Percentiles rank a stretch among this genome's conserved stretches.
Conservation (phyloP, 345 rosid species). For the Arabidopsis suecica region DNA sequence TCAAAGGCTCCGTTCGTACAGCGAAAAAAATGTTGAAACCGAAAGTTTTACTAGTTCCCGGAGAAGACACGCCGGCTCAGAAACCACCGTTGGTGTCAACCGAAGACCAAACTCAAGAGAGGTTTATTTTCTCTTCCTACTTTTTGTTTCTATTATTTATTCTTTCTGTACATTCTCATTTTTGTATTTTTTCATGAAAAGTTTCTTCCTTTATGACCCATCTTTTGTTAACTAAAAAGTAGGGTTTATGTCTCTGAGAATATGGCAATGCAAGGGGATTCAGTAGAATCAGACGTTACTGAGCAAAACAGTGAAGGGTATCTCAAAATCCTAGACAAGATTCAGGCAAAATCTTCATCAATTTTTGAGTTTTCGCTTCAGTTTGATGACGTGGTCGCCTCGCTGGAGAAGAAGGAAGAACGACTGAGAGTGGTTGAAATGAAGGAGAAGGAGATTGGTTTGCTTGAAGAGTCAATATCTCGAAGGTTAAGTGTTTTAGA, state of each 20-base stretch:
- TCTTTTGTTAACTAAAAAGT: constrained; percentile 14
- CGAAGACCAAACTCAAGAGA: neutral
- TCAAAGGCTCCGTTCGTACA: neutral
- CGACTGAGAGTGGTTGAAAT: constrained; percentile 6
- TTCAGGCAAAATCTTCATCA: constrained; percentile 16
- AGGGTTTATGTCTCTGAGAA: neutral
- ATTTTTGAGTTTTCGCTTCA: neutral
- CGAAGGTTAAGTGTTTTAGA: neutral
- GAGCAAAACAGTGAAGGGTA: neutral
- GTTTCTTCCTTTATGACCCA: neutral
- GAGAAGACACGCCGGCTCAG: constrained; percentile 12
- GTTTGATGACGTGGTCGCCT: neutral
- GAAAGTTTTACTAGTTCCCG: neutral
- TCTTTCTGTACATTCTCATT: neutral
- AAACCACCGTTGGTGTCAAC: neutral
- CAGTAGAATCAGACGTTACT: neutral
- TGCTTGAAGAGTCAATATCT: constrained; percentile 8
- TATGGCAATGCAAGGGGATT: constrained; percentile 10
- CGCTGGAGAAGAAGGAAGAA: constrained; percentile 21
- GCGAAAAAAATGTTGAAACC: neutral
- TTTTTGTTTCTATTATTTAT: neutral
- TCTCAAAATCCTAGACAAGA: constrained; percentile 5
- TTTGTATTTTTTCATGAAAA: neutral
- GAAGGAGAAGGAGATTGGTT: constrained; percentile 9
- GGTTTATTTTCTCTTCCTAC: neutral